phyloP scores from a whole-genome alignment of 1,139 yeast genomes.

The Pichiaceae sp. region DNA sequence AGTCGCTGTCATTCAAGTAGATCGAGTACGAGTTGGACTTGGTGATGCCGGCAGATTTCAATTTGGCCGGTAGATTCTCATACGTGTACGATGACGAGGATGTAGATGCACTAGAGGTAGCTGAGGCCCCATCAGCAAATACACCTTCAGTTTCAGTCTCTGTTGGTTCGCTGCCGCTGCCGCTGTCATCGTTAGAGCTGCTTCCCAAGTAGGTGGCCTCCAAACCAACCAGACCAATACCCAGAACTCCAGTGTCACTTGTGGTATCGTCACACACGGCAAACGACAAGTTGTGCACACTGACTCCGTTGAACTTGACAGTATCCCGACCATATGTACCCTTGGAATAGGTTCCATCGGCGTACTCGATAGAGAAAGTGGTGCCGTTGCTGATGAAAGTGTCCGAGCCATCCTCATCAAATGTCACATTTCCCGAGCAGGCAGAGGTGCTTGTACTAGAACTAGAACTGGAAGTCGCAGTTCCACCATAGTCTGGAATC shows the following conservation, averaged over 20 bases:
- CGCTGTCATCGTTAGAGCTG: not conserved
- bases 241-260: constrained; percentile 51
- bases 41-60: constrained; percentile 45
- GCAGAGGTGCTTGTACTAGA: constrained; percentile 9
- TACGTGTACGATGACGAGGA: constrained; percentile 24
- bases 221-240: constrained; percentile 49
- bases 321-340: constrained; percentile 64
- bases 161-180: not conserved
- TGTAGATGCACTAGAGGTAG: not conserved
- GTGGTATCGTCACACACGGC: constrained; percentile 50
- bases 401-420: constrained; percentile 36
- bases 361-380: constrained; percentile 46
- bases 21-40: constrained; percentile 45
- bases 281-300: constrained; percentile 39
- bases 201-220: constrained; percentile 34
- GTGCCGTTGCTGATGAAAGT: constrained; percentile 40
- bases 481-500: not conserved
- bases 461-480: not conserved
- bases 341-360: constrained; percentile 50
- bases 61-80: constrained; percentile 49
- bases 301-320: constrained; percentile 33
- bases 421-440: constrained; percentile 41
- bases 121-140: not conserved
- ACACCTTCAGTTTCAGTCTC: not conserved
- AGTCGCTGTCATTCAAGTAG: constrained; percentile 32